Conservation (phyloP, 2,329 filamentous ascomycete species). For the Trichoderma lentiforme region DNA sequence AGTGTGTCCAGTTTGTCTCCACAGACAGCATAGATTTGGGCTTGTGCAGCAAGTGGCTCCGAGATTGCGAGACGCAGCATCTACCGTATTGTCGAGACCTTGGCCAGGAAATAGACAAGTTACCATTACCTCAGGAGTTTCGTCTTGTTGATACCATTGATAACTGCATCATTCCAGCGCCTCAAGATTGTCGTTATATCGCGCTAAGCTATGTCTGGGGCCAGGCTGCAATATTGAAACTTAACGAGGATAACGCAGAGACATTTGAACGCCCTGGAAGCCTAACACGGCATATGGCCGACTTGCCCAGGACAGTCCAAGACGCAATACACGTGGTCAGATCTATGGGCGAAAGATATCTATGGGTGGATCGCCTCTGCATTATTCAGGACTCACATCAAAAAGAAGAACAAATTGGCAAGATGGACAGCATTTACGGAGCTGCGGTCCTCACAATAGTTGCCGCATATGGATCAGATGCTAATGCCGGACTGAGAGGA, state of each 20-base stretch:
- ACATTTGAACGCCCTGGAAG: not conserved
- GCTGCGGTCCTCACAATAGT: not conserved
- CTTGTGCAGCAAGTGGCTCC: not conserved
- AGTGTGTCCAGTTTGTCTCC: not conserved
- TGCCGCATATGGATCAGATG: not conserved
- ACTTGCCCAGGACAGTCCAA: not conserved
- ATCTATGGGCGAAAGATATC: not conserved
- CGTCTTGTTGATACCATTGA: not conserved
- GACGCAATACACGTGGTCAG: not conserved
- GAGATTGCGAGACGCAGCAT: not conserved
- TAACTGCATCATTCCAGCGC: not conserved
- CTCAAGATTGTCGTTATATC: not conserved
- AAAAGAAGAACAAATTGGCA: not conserved
- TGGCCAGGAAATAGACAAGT: not conserved
- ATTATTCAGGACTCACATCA: not conserved
- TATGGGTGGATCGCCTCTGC: not conserved
- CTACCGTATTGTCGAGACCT: not conserved
- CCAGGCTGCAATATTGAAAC: not conserved
- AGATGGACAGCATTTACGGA: not conserved
- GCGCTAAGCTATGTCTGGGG: not conserved
- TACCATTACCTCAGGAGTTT: not conserved
- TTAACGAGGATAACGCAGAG: not conserved
- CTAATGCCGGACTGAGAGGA: not conserved
- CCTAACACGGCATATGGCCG: not conserved
- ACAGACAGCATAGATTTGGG: not conserved